phyloP scores from a whole-genome alignment of 495 filamentous ascomycete species.

The Daldinia grandis region DNA sequence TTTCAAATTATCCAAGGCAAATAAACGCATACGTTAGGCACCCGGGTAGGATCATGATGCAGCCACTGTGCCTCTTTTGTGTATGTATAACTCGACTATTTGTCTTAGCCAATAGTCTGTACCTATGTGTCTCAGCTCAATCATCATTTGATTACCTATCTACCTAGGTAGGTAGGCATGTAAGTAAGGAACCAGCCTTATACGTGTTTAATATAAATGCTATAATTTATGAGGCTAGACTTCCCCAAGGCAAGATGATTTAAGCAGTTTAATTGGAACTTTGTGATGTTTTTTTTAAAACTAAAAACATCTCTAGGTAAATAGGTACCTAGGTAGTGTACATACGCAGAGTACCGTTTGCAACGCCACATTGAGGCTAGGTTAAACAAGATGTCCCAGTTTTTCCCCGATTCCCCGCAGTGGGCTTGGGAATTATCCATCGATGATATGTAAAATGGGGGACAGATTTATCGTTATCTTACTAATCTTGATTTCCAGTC shows the following conservation, averaged over 20 bases:
- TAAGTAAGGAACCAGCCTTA: not conserved
- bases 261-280: no score
- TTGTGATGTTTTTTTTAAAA: no score
- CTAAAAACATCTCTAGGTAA: no score
- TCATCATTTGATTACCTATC: not conserved
- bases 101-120: not conserved
- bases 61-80: not conserved
- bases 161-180: not conserved
- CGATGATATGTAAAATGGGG: not conserved
- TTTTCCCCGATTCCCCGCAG: not conserved
- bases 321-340: no score
- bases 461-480: not conserved
- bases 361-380: not conserved
- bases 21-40: not conserved
- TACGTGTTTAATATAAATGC: not conserved
- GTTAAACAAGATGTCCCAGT: not conserved
- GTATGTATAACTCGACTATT: not conserved
- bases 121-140: not conserved
- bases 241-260: not conserved
- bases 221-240: not conserved
- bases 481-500: not conserved
- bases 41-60: not conserved
- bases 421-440: not conserved
- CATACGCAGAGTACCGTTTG: not conserved
- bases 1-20: not conserved